Evolutionary conservation across 805 yeast species (phyloP), one percentile per base, ranked within the genome.

Genomic region (Scheffersomyces amazonensis): DNA sequence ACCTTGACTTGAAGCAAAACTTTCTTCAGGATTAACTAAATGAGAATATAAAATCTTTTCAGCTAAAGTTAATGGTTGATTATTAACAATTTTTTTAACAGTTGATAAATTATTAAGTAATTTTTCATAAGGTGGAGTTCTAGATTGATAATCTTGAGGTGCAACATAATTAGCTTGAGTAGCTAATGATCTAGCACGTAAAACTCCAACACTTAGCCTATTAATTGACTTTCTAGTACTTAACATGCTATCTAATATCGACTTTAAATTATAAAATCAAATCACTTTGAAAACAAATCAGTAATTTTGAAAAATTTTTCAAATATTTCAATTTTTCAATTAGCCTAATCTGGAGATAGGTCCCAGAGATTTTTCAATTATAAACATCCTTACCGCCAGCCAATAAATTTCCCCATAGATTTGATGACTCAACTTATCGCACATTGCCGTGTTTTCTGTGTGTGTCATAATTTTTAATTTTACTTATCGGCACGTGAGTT

Each of bases 21-120:
- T 70, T 54, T 86, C 95, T 53, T 86, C 91, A 25, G 96, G 96
- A 53, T 88, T 73, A 41, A 81, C 87, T 59, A 93, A 73, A 66
- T 93, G 99, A 16, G 96, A 87, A 64, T 93, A 93, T 46, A 93
- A 74, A 52, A 89, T 81, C 69, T 93, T 93, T 69, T 93, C 99
- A 24, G 98, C 96, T 48, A 89, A 75, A 3, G 99, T 93, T 53
- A 93, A 74, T 4, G 97, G 96, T 47, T 64, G 56, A 51, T 85
- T 72, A 49, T 73, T 74, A 35, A 90, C 74, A 42, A 89, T 75
- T 35, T 66, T 61, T 49, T 82, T 80, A 42, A 90, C 95, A 28
- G 66, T 59, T 7, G 66, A 63, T 42, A 93, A 72, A 34, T 84
- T 87, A 20, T 66, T 62, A 31, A 86, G 65, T 43, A 91, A 72